phyloP scores from a whole-genome alignment of 345 rosid species.

The Rhizophora mangle region DNA sequence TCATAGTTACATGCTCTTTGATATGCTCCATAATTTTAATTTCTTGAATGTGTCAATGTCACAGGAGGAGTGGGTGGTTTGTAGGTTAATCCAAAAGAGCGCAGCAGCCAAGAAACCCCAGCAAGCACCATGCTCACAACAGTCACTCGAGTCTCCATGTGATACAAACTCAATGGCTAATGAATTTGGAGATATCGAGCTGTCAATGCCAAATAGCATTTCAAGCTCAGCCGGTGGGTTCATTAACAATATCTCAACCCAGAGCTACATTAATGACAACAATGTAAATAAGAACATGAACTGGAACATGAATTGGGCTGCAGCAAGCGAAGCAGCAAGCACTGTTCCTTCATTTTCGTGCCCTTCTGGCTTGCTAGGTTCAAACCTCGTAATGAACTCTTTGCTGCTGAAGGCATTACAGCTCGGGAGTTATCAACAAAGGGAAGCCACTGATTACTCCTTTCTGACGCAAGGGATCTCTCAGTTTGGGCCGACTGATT shows the following conservation, averaged over 20 bases:
- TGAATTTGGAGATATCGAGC: slow-evolving; percentile 66
- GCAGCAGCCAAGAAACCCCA: slow-evolving; percentile 50
- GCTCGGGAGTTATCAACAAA: slow-evolving; percentile 51
- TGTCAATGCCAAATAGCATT: slow-evolving; percentile 40
- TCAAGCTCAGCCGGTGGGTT: slow-evolving; percentile 23
- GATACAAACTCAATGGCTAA: slow-evolving; percentile 68
- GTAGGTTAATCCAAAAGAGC: slow-evolving; percentile 74
- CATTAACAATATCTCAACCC: slow-evolving; percentile 3
- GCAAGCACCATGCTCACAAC: slow-evolving; percentile 52
- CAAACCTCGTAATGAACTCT: slow-evolving; percentile 73
- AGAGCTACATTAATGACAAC: slow-evolving; percentile 13
- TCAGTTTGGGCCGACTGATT: slow-evolving; percentile 25
- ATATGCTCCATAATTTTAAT: not conserved
- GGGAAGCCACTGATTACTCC: slow-evolving; percentile 46
- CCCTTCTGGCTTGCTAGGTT: slow-evolving; percentile 57
- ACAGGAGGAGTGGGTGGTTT: slow-evolving; percentile 97
- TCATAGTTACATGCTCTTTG: too few species aligned
- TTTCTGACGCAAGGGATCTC: slow-evolving; percentile 34
- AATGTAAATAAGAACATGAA: slow-evolving; percentile 33
- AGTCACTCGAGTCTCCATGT: slow-evolving; percentile 69
- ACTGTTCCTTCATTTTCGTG: slow-evolving; percentile 40
- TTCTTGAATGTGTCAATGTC: not conserved
- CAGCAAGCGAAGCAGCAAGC: slow-evolving; percentile 28
- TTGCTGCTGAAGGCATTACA: slow-evolving; percentile 83
- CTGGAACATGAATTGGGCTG: slow-evolving; percentile 36